These are phyloP conservation scores for Zygosaccharomyces pseudorouxii DNA, from an alignment of 805 yeast species.

Conservation along the genomic window DNA sequence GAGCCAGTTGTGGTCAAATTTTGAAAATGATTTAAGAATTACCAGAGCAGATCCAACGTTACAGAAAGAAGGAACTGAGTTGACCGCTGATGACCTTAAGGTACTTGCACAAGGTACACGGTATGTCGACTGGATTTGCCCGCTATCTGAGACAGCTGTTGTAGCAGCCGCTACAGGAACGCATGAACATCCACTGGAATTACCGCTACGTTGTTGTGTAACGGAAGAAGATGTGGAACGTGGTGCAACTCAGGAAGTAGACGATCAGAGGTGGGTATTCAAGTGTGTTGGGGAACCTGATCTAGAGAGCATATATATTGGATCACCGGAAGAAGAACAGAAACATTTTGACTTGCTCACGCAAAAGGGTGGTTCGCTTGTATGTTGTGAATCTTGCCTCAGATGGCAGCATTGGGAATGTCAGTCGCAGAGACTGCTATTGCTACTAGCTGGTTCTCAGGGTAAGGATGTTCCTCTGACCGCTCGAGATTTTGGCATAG, in stretches of 20 bases:
- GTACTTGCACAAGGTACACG: conserved; percentile 9
- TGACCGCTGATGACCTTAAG: conserved; percentile 7
- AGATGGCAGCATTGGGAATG: conserved; percentile 36
- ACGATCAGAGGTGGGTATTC: conserved; percentile 30
- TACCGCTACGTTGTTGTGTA: conserved; percentile 30
- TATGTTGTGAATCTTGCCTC: conserved; percentile 33
- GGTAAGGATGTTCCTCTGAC: conserved; percentile 6
- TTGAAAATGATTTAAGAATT: conserved; percentile 27
- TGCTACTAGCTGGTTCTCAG: conserved; percentile 1
- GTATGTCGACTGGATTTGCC: conserved; percentile 1
- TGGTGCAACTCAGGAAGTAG: conserved; percentile 21
- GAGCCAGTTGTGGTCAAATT: conserved; percentile 30
- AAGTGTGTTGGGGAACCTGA: conserved; percentile 25
- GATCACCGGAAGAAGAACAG: conserved; percentile 14
- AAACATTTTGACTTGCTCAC: conserved; percentile 9
- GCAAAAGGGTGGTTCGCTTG: conserved; percentile 18
- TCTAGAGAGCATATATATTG: conserved; percentile 1
- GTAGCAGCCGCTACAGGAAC: background rate
- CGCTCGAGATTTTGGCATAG: conserved; percentile 21
- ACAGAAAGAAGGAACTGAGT: background rate
- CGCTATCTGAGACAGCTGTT: background rate
- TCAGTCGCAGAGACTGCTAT: conserved; percentile 4
- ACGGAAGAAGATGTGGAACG: conserved; percentile 24
- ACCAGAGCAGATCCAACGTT: conserved; percentile 9
- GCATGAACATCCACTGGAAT: conserved; percentile 14